A percentile compares a stretch with the other conserved stretches of the same genome.
phyloP scores from a whole-genome alignment of 2,329 filamentous ascomycete species.

The Ophiostoma triangulosporum region DNA sequence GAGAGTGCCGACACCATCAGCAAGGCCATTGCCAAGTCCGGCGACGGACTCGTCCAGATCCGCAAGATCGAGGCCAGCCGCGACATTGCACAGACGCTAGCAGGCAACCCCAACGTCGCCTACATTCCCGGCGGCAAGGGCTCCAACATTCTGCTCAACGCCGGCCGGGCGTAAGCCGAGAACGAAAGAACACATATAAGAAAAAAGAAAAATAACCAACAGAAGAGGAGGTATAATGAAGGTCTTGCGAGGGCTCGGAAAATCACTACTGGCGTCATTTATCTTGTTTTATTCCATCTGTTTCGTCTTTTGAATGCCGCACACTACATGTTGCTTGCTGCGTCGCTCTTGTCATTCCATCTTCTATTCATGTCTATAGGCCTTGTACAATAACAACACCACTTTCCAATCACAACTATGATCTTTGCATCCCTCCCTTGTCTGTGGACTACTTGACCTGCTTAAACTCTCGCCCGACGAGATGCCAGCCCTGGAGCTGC shows the following conservation, averaged over 20 bases:
- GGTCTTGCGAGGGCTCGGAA: constrained; percentile 3
- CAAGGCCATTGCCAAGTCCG: constrained; percentile 78
- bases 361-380: background rate
- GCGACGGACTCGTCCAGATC: constrained; percentile 90
- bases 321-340: background rate
- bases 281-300: background rate
- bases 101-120: constrained; percentile 85
- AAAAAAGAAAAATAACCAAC: background rate
- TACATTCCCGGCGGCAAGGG: constrained; percentile 69
- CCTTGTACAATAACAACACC: constrained; percentile 8
- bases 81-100: constrained; percentile 85
- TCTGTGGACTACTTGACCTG: background rate
- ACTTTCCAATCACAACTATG: background rate
- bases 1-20: constrained; percentile 92
- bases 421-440: background rate
- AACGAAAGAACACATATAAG: background rate
- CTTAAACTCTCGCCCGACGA: constrained; percentile 20
- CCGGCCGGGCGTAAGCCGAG: constrained; percentile 26
- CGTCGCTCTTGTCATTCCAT: background rate
- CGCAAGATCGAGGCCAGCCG: constrained; percentile 92
- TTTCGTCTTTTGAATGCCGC: background rate
- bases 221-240: background rate
- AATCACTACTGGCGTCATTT: constrained; percentile 10
- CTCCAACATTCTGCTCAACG: constrained; percentile 40
- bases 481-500: constrained; percentile 52